Evolutionary conservation across 1,139 yeast species (phyloP), one percentile per base, ranked within the genome.

Genomic region (Saccharomyces uvarum): DNA sequence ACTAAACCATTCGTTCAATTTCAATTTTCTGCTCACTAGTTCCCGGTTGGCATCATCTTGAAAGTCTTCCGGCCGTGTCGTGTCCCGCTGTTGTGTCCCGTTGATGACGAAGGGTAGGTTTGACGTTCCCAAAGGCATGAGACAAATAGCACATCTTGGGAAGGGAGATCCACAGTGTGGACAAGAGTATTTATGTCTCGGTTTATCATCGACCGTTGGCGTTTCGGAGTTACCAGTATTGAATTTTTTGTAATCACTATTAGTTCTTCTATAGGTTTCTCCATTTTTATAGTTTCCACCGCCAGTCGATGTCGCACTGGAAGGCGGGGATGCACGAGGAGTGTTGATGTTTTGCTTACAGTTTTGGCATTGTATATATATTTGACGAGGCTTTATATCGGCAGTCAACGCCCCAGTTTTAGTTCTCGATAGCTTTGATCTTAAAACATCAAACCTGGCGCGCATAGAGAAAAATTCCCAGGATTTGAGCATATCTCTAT

Each of bases 121-220:
- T 1, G 89, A 83, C 0, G 88, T 81, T 0, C 98, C 98, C 57
- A 90, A 73, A 0, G 96, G 83, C 53, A 89, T 73, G 38, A 91
- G 73, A 65, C 98, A 93, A 7, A 93, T 85, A 0, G 97, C 90
- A 70, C 98, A 93, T 58, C 96, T 74, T 0, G 99, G 97, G 41
- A 89, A 76, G n/a, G 95, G 86, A 0, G 88, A 81, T 7, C 95
- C 93, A 73, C 98, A 91, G 63, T 86, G 86, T 0, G 91, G 91
- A 68, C 97, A 90, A 3, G 81, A 74, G 46, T 67, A 64, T 51
- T 63, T 73, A 67, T 59, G 75, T 56, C 58, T 65, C 55, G 56
- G 62, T 26, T 54, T 54, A 9, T 57, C 59, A 5, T 50, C 52
- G 29, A 28, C 47, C 9, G 41, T 27, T 49, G 28, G 44, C 21